Percentiles rank a stretch among this genome's conserved stretches.
Conservation (phyloP, 805 yeast genomes). For the Yueomyces sp. region DNA sequence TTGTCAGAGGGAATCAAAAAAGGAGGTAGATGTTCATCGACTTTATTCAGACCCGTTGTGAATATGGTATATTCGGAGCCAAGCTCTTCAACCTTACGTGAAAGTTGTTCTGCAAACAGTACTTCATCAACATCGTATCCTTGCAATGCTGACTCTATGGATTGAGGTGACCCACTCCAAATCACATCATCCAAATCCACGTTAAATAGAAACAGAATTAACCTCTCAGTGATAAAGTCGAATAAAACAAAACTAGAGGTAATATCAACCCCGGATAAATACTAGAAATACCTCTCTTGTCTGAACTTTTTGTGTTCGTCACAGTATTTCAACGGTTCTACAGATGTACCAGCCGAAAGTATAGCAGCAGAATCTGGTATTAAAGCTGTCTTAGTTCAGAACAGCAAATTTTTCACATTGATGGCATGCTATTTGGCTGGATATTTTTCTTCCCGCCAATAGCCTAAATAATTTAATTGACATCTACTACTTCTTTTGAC, state of each 20-base stretch:
- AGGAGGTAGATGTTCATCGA: slow-evolving; percentile 25
- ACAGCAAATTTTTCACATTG: slow-evolving; percentile 32
- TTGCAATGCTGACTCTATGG: slow-evolving; percentile 45
- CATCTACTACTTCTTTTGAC: background rate
- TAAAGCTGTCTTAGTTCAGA: slow-evolving; percentile 11
- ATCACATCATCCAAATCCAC: slow-evolving; percentile 79
- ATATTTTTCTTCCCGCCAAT: slow-evolving; percentile 33
- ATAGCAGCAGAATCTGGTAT: slow-evolving; percentile 26
- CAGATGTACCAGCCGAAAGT: slow-evolving; percentile 46
- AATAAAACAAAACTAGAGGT: slow-evolving; percentile 65
- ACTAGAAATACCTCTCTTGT: slow-evolving; percentile 84
- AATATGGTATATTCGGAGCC: slow-evolving; percentile 15
- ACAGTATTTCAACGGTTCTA: slow-evolving; percentile 53
- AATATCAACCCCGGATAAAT: slow-evolving; percentile 68
- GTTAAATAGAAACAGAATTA: slow-evolving; percentile 67
- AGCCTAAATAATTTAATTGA: slow-evolving; percentile 5
- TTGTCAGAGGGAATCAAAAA: slow-evolving; percentile 32
- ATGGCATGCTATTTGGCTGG: slow-evolving; percentile 74
- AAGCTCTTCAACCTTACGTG: slow-evolving; percentile 18
- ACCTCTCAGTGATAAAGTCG: slow-evolving; percentile 35
- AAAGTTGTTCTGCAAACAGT: slow-evolving; percentile 39
- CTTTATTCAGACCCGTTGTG: slow-evolving; percentile 44
- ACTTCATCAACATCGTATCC: slow-evolving; percentile 78
- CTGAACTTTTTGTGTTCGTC: slow-evolving; percentile 70
- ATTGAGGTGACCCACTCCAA: slow-evolving; percentile 88